These are phyloP conservation scores for Penicillium sp. DNA, from an alignment of 2,329 filamentous ascomycete genomes.

Conservation along the genomic window DNA sequence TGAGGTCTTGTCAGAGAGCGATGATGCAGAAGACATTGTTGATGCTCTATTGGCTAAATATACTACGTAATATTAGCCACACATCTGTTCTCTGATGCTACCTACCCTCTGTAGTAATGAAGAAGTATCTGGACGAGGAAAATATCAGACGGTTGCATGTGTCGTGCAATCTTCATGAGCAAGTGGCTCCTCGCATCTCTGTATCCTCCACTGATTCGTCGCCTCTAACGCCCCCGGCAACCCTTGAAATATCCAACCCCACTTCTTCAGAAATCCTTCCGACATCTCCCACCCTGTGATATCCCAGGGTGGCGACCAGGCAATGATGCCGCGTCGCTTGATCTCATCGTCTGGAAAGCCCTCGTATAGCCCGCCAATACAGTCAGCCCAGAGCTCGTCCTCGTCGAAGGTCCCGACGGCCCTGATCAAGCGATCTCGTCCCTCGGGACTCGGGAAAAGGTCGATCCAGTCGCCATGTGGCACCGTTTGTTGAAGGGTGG, in stretches of 20 bases:
- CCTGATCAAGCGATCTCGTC: constrained; percentile 43
- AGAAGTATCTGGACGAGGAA: accelerated
- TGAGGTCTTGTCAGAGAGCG: too few relatives aligned
- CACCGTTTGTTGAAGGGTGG: constrained; percentile 40
- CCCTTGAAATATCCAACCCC: constrained; percentile 16
- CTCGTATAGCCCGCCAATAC: constrained; percentile 46
- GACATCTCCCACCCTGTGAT: constrained; percentile 45
- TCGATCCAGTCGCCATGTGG: constrained; percentile 47
- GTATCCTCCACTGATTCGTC: constrained; percentile 19
- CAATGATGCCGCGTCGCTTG: constrained; percentile 42
- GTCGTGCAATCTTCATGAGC: neutral
- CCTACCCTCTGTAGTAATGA: too few relatives aligned
- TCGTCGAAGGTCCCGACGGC: constrained; percentile 42
- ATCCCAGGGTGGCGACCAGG: constrained; percentile 46
- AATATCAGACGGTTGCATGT: neutral
- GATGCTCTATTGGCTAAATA: too few relatives aligned
- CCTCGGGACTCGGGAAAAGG: constrained; percentile 40
- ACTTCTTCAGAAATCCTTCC: constrained; percentile 41
- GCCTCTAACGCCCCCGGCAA: constrained; percentile 13
- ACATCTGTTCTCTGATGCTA: too few relatives aligned
- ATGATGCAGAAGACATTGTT: too few relatives aligned
- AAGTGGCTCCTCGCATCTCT: constrained; percentile 12
- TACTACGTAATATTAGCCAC: too few relatives aligned
- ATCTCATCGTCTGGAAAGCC: constrained; percentile 47
- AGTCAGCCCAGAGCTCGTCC: constrained; percentile 47